A percentile compares a stretch with the other conserved stretches of the same genome.
Conservation (phyloP, 306 rosid species). For the Notholithocarpus densiflorus region DNA sequence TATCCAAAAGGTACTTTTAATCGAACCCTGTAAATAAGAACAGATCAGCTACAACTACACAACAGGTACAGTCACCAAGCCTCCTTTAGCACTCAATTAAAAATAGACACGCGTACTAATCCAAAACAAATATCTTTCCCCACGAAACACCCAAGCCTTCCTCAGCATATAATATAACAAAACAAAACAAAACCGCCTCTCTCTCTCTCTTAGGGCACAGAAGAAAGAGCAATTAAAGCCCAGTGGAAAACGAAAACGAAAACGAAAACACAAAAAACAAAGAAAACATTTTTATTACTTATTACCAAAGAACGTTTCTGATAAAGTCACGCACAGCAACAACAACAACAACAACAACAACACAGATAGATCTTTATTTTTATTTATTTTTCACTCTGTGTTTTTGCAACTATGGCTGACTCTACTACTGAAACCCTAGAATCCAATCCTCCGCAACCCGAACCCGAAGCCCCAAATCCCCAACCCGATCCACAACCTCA, state of each 20-base stretch:
- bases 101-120: not conserved
- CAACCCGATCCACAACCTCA: constrained; percentile 40
- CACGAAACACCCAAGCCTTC: not conserved
- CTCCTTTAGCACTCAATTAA: not conserved
- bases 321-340: no score
- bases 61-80: no score
- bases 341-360: no score
- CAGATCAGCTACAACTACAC: no score
- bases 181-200: not conserved
- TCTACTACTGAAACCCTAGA: constrained; percentile 47
- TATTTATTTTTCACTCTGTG: no score
- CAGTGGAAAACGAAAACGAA: not conserved
- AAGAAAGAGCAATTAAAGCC: not conserved
- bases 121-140: not conserved
- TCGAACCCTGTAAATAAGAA: no score
- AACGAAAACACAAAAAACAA: not conserved
- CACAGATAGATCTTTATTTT: no score
- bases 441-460: constrained; percentile 39
- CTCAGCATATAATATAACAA: not conserved
- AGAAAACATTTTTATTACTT: no score
- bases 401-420: constrained; percentile 60
- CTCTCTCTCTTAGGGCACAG: not conserved
- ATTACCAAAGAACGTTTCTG: no score
- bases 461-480: constrained; percentile 33
- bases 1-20: no score